Percentiles rank a stretch among this genome's conserved stretches.
phyloP scores from a whole-genome alignment of 257 asterid species.

The Nicotiana tomentosiformis region DNA sequence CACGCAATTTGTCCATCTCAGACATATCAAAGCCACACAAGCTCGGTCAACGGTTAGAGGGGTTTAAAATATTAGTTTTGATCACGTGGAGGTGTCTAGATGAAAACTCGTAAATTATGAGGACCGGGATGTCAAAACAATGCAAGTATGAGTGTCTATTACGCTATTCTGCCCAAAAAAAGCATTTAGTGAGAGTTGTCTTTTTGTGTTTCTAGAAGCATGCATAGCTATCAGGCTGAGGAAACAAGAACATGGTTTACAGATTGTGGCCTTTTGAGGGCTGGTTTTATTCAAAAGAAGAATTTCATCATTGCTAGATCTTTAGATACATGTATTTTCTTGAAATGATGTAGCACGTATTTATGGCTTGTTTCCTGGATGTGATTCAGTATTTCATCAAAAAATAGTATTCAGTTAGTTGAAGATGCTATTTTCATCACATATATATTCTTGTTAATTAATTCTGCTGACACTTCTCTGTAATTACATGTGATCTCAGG shows the following conservation, averaged over 20 bases:
- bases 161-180: too few species aligned
- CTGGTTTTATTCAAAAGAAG: neutral
- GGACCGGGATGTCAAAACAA: too few species aligned
- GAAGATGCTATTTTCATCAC: neutral
- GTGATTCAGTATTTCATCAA: neutral
- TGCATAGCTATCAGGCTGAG: neutral
- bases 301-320: neutral
- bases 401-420: neutral
- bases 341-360: neutral
- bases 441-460: neutral
- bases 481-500: constrained; percentile 37
- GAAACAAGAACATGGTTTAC: neutral
- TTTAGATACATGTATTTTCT: neutral
- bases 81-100: too few species aligned
- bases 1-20: too few species aligned
- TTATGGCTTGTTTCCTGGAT: neutral
- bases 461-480: neutral
- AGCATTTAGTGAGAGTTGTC: neutral
- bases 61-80: too few species aligned
- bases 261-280: neutral
- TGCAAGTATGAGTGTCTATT: too few species aligned
- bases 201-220: neutral
- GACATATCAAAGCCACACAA: too few species aligned
- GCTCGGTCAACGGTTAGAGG: too few species aligned
- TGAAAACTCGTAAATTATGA: too few species aligned